Evolutionary conservation across 2,329 filamentous ascomycete genomes (phyloP), one percentile per base, ranked within the genome.

Genomic region (Diaporthe citrichinensis): DNA sequence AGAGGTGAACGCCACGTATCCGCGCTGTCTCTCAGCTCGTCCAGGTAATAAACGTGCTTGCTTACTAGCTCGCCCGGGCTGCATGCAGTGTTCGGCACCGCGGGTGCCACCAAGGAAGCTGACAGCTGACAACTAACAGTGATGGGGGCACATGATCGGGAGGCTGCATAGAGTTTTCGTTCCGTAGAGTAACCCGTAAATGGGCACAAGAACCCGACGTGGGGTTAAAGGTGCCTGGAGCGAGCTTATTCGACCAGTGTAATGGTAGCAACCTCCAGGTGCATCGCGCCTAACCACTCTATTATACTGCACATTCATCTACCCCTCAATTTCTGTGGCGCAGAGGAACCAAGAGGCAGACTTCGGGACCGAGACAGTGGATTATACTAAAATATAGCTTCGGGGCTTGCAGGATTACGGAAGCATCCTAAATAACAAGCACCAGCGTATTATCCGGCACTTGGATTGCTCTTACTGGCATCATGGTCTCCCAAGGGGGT

Each of bases 71-170:
- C 49, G 46, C n/a, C 34, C 49, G 49, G 65, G 58, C 25, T 28
- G n/a, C 39, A 65, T 73, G 71, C 58, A 73, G 58, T 34, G 58
- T 57, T 65, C 71, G 71, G 71, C 71, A 57, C 46, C 17, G 23
- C 17, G 23, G 41, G 15, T 31, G 23, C 46, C 65, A 55, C 31
- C 65, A 55, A 55, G 65, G 49, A 55, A 65, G 61, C 61, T 65
- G 61, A 65, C 61, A 53, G 46, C 65, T 68, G 65, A 68, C 65
- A 69, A 17, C 65, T 69, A 34, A 20, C 65, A 41, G 65, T 9
- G 46, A 8, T 28, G 7, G n/a, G 15, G n/a, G 34, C 65, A 69
- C 65, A 20, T 41, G 65, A 55, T 41, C 65, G 65, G 65, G 34
- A 69, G 4, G 65, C 34, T 51, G 65, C 65, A 69, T 55, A 5